phyloP scores from a whole-genome alignment of 768 basidiomycete species.

The Mycena alexandri region DNA sequence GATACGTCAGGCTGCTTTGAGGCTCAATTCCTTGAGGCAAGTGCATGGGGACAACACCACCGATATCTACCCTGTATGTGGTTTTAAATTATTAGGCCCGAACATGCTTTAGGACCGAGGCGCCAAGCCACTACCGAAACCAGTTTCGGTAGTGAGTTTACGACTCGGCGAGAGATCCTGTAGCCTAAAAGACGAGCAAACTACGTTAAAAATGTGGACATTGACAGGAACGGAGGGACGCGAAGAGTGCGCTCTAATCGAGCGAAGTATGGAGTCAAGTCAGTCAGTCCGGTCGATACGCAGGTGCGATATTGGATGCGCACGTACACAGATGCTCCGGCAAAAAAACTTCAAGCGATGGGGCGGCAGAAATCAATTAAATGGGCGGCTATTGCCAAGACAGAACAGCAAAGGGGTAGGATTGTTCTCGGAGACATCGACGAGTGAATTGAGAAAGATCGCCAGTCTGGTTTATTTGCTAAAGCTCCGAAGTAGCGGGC shows the following conservation, averaged over 20 bases:
- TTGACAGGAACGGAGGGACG: neutral
- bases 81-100: no score
- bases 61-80: conserved; percentile 2
- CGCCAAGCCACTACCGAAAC: neutral
- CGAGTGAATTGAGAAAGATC: conserved; percentile 3
- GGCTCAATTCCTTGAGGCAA: no score
- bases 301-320: no score
- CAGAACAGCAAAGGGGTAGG: neutral
- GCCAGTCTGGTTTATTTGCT: neutral
- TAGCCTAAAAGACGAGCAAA: neutral
- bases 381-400: neutral
- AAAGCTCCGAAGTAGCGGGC: neutral
- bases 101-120: neutral
- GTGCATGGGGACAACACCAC: neutral
- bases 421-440: neutral
- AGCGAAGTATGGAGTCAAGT: neutral
- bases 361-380: neutral
- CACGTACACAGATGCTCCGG: no score
- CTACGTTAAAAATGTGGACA: neutral
- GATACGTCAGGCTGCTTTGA: no score
- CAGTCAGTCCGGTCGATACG: neutral
- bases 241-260: neutral
- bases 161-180: neutral
- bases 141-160: neutral
- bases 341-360: no score